These are phyloP conservation scores for Fraxinus angustifolia DNA, from an alignment of 305 asterid genomes.

Conservation along the genomic window DNA sequence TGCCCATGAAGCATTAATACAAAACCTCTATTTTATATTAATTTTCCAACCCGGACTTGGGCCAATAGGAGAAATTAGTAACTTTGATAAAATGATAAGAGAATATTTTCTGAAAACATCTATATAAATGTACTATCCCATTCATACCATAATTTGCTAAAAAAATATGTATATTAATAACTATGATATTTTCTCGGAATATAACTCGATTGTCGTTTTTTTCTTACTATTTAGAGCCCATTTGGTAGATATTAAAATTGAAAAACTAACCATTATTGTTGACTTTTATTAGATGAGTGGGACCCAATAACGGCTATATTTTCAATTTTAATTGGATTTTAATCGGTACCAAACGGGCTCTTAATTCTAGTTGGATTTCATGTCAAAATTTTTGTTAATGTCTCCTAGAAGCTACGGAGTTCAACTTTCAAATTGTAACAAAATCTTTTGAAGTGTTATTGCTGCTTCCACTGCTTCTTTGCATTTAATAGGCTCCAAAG, in stretches of 20 bases:
- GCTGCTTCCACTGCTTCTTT: not conserved
- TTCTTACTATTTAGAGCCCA: not conserved
- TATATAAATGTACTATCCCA: not conserved
- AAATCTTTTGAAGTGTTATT: not conserved
- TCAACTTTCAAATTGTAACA: not conserved
- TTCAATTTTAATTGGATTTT: no score
- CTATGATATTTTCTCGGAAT: not conserved
- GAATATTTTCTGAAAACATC: not conserved
- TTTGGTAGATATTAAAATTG: no score
- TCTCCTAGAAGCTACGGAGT: not conserved
- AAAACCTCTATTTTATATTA: not conserved
- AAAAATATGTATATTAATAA: not conserved
- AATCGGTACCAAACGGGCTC: no score
- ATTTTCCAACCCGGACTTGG: not conserved
- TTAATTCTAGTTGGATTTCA: not conserved
- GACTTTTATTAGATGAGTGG: no score
- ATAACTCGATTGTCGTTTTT: not conserved
- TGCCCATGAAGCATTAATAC: not conserved
- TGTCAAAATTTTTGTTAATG: not conserved
- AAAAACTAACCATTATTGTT: no score
- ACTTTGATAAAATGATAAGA: not conserved
- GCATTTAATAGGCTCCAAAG: not conserved
- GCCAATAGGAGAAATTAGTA: not conserved
- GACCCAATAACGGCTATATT: no score
- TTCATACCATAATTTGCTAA: not conserved